These are phyloP conservation scores for Trichosporon sp. DNA, from an alignment of 1,284 basidiomycete species.

Conservation along the genomic window DNA sequence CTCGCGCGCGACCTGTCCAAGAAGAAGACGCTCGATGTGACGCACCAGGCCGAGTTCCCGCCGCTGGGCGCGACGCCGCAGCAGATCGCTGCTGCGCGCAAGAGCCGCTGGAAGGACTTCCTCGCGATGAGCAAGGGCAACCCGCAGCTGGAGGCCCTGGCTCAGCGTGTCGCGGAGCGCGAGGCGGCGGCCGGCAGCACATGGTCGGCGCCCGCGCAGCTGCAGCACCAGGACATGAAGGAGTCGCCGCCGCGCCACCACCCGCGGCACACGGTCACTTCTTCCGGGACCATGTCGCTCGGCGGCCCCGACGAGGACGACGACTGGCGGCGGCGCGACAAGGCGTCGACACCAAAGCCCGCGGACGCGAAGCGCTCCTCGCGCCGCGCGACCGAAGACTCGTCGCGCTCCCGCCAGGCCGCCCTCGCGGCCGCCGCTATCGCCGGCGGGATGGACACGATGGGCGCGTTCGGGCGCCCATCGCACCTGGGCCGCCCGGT, in stretches of 20 bases:
- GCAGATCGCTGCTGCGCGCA: conserved; percentile 40
- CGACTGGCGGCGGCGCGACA: conserved; percentile 27
- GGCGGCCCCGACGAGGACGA: conserved; percentile 28
- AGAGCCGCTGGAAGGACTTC: conserved; percentile 47
- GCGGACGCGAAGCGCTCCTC: not conserved
- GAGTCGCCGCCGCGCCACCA: not conserved
- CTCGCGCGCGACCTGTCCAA: conserved; percentile 69
- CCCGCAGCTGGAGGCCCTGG: conserved; percentile 47
- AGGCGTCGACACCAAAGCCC: conserved; percentile 1
- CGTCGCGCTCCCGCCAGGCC: conserved; percentile 23
- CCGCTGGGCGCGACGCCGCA: conserved; percentile 43
- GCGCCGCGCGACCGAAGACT: conserved; percentile 17
- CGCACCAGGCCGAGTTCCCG: conserved; percentile 42
- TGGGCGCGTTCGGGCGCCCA: conserved; percentile 35
- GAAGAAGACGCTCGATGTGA: conserved; percentile 31
- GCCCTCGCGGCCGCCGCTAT: conserved; percentile 34
- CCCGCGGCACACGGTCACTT: conserved; percentile 14
- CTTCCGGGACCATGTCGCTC: conserved; percentile 27
- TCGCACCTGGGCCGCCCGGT: conserved; percentile 14
- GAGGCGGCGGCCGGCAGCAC: conserved; percentile 35
- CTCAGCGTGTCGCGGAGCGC: conserved; percentile 41
- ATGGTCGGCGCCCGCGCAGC: conserved; percentile 45
- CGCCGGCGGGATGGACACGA: conserved; percentile 29
- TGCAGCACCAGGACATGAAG: conserved; percentile 29
- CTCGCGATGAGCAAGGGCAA: conserved; percentile 43